Conservation (phyloP, 768 basidiomycete genomes). For the Jaapia argillacea region DNA sequence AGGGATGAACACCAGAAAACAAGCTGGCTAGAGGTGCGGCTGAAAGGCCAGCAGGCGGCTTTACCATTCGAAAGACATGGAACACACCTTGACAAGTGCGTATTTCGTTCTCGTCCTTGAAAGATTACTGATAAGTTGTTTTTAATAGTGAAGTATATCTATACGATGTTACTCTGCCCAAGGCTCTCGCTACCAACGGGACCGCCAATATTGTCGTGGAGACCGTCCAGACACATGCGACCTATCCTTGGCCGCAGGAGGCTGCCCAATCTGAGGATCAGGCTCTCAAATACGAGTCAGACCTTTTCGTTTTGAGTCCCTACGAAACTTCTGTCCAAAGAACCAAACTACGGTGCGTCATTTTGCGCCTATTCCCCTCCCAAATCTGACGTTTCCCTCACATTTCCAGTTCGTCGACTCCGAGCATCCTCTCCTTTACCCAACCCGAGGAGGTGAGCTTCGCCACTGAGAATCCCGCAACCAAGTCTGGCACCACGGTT, state of each 20-base stretch:
- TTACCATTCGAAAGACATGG: slow-evolving; percentile 41
- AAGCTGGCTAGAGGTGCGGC: slow-evolving; percentile 69
- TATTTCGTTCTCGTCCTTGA: slow-evolving; percentile 6
- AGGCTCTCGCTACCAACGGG: slow-evolving; percentile 43
- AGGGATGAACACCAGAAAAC: slow-evolving; percentile 54
- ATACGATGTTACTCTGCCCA: slow-evolving; percentile 56
- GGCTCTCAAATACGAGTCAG: slow-evolving; percentile 64
- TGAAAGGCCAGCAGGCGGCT: slow-evolving; percentile 60
- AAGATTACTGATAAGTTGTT: slow-evolving; percentile 1
- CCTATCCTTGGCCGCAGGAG: slow-evolving; percentile 62
- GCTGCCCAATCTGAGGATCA: slow-evolving; percentile 74
- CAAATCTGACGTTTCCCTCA: too few relatives aligned
- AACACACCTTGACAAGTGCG: slow-evolving; percentile 43
- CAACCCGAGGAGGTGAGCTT: slow-evolving; percentile 54
- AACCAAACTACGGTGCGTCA: slow-evolving; percentile 68
- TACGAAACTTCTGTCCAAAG: slow-evolving; percentile 76
- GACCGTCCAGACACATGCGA: slow-evolving; percentile 69
- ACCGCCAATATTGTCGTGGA: slow-evolving; percentile 73
- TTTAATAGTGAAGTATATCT: slow-evolving; percentile 31
- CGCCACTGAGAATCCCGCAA: slow-evolving; percentile 46
- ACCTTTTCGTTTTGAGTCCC: slow-evolving; percentile 76
- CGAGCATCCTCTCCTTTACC: slow-evolving; percentile 63
- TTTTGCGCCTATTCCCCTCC: background rate
- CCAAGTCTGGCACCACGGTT: slow-evolving; percentile 70
- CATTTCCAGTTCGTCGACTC: slow-evolving; percentile 56